Conservation (phyloP, 2,329 filamentous ascomycete species). For the Phialophora chinensis region DNA sequence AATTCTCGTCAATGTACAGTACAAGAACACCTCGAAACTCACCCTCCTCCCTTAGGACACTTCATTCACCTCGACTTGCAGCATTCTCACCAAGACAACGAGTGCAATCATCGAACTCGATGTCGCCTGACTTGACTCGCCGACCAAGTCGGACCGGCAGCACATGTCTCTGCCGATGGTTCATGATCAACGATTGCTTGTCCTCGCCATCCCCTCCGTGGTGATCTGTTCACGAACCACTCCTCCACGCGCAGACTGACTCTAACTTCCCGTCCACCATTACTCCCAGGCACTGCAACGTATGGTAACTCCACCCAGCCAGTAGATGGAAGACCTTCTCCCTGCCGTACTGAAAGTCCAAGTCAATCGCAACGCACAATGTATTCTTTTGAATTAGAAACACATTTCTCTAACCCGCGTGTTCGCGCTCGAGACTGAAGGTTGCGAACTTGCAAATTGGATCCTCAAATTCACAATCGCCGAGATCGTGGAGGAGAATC, state of each 20-base stretch:
- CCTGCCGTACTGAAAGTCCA: conserved; percentile 15
- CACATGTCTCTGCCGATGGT: not conserved
- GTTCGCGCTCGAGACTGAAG: conserved; percentile 25
- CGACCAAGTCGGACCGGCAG: not conserved
- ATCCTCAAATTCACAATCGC: conserved; percentile 19
- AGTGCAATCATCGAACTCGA: not conserved
- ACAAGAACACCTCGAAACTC: conserved; percentile 16
- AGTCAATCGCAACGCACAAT: conserved; percentile 21
- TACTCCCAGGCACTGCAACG: conserved; percentile 15
- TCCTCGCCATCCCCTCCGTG: not conserved
- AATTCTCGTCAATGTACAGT: conserved; percentile 30
- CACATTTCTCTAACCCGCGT: conserved; percentile 34
- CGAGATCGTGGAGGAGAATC: conserved; percentile 25
- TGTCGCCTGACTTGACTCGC: not conserved
- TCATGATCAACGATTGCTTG: not conserved
- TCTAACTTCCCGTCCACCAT: conserved; percentile 15
- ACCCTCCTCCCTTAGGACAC: not conserved
- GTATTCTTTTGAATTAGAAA: conserved; percentile 30
- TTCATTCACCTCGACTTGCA: conserved; percentile 1
- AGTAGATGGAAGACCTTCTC: conserved; percentile 26
- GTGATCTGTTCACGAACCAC: not conserved
- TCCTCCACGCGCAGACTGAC: not conserved
- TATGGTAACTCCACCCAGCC: conserved; percentile 26
- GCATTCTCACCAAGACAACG: not conserved
- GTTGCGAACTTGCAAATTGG: conserved; percentile 21